Conservation (phyloP, 23 red algal species). For the Rhodosorus marinus region DNA sequence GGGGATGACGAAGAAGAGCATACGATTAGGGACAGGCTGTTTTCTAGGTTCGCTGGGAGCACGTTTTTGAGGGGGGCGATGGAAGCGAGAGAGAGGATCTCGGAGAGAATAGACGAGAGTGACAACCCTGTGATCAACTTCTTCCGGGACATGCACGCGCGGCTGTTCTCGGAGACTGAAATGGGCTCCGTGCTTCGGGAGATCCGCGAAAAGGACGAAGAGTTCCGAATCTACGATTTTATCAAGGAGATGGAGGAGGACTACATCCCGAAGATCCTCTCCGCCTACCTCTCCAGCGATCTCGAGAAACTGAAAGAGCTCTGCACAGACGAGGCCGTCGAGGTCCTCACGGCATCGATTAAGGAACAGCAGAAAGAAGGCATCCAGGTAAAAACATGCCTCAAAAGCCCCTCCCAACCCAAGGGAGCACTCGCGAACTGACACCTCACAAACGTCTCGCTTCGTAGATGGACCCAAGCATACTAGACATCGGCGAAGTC, state of each 20-base stretch:
- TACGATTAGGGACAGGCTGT: conserved; percentile 64
- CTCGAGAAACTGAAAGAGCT: conserved; percentile 11
- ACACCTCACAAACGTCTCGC: too few relatives aligned
- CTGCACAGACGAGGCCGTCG: conserved; percentile 69
- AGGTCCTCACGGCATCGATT: conserved; percentile 62
- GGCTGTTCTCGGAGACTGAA: conserved; percentile 92
- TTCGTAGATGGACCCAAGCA: conserved; percentile 72
- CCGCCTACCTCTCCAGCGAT: conserved; percentile 61
- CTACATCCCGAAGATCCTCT: conserved; percentile 55
- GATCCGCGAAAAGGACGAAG: conserved; percentile 59
- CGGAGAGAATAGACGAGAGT: conserved; percentile 77
- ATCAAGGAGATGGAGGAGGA: conserved; percentile 40
- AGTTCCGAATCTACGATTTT: conserved; percentile 66
- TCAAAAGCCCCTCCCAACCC: neutral
- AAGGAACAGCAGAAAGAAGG: conserved; percentile 44
- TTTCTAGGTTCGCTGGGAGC: conserved; percentile 72
- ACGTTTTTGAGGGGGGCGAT: conserved; percentile 80
- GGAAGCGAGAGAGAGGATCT: conserved; percentile 76
- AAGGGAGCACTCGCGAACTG: neutral
- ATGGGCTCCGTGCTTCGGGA: conserved; percentile 85
- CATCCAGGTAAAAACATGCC: too few relatives aligned
- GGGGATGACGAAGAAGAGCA: conserved; percentile 14
- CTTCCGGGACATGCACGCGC: conserved; percentile 74
- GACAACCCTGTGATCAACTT: conserved; percentile 72
- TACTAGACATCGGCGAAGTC: conserved; percentile 69